Percentiles rank a stretch among this genome's conserved stretches.
Conservation (phyloP, 495 filamentous ascomycete genomes). For the Staphylotrichum tortipilum region DNA sequence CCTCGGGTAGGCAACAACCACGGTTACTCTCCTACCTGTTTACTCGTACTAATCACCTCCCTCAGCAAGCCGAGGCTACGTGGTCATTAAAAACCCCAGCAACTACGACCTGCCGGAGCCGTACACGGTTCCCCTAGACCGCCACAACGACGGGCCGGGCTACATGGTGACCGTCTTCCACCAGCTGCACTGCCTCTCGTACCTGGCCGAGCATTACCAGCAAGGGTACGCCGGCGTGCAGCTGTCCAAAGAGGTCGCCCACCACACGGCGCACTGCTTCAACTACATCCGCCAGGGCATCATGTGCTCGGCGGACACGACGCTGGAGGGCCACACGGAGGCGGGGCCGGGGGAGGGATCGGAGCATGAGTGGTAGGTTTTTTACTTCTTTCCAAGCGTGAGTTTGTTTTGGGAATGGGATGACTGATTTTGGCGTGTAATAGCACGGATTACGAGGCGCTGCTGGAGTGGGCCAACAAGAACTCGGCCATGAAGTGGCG, state of each 20-base stretch:
- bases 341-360: conserved; percentile 38
- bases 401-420: not conserved
- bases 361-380: conserved; percentile 27
- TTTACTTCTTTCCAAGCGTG: not conserved
- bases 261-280: conserved; percentile 43
- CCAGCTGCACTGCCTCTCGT: conserved; percentile 45
- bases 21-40: no score
- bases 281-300: conserved; percentile 42
- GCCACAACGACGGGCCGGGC: conserved; percentile 28
- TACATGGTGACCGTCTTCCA: conserved; percentile 47
- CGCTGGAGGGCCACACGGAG: conserved; percentile 38
- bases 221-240: conserved; percentile 29
- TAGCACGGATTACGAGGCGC: conserved; percentile 29
- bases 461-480: conserved; percentile 35
- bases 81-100: conserved; percentile 26
- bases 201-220: conserved; percentile 35
- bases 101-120: conserved; percentile 32
- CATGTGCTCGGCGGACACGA: conserved; percentile 40
- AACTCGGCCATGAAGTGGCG: conserved; percentile 17
- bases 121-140: conserved; percentile 26
- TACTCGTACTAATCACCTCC: no score
- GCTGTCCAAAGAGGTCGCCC: conserved; percentile 32
- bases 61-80: conserved; percentile 34
- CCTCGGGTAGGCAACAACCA: conserved; percentile 22
- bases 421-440: not conserved